Conservation (phyloP, 2,329 filamentous ascomycete species). For the Diaporthe amygdali region DNA sequence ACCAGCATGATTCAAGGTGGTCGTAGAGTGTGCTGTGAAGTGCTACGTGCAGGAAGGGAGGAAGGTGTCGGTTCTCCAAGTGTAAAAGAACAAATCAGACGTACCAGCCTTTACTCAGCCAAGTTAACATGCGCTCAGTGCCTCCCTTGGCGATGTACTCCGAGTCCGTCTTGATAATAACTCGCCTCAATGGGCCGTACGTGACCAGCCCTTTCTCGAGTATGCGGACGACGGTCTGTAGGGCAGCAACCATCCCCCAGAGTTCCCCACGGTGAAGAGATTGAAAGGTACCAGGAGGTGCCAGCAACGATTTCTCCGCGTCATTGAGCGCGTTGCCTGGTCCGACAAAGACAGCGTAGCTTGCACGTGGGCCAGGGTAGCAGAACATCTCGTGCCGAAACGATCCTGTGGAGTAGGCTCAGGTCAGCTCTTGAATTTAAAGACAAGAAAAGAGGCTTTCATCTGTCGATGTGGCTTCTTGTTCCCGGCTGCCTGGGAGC, state of each 20-base stretch:
- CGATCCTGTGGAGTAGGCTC: not conserved
- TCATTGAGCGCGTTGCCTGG: not conserved
- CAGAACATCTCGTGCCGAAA: conserved; percentile 8
- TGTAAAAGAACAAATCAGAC: too few relatives aligned
- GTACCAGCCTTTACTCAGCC: not conserved
- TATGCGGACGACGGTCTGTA: not conserved
- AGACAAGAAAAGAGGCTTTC: too few relatives aligned
- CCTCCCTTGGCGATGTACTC: not conserved
- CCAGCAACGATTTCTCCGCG: not conserved
- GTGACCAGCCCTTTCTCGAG: not conserved
- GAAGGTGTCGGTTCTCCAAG: too few relatives aligned
- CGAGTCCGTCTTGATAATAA: conserved; percentile 16
- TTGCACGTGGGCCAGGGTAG: conserved; percentile 8
- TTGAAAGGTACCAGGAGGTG: not conserved
- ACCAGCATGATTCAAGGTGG: accelerated
- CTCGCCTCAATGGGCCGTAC: not conserved
- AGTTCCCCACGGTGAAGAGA: not conserved
- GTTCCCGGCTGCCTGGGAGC: not conserved
- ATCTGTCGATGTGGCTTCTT: not conserved
- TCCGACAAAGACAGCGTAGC: conserved; percentile 10
- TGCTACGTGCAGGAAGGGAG: too few relatives aligned
- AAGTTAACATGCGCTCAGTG: not conserved
- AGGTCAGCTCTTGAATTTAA: too few relatives aligned
- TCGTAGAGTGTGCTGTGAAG: too few relatives aligned
- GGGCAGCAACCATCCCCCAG: not conserved